Base-by-base conservation (phyloP, 1,139 yeast genomes). In the Arxiozyma heterogenica region DNA sequence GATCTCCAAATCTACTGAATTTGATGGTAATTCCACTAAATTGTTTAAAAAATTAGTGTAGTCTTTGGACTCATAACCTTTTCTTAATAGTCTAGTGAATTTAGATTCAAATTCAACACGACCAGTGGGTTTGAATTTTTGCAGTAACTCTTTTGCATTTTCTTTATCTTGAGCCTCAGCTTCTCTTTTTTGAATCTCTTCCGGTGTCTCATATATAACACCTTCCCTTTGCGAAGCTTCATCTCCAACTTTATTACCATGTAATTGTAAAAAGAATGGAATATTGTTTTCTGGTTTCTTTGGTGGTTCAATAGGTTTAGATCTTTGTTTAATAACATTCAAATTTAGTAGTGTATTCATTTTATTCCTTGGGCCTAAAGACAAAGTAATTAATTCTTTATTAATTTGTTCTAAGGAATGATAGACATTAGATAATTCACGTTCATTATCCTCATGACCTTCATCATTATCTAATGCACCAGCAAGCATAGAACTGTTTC, bases 271-370 rank as follows among this genome's bases (percentile, higher is more conserved):
- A 71, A 94, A 94, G 64, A 82, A 82, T 11, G 98, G 98, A 0
- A 90, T 82, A 15, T 46, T 38, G 58, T 82, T 79, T 60, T 85
- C 86, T 1, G 97, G 91, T 61, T 84, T 89, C 74, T 87, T 87
- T 27, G 94, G 88, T 0, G 94, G 86, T 65, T 89, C 97, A 56
- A 75, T 83, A 11, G 98, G 97, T 70, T 88, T 93, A 66, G 90
- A 90, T 63, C 98, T 80, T 67, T 80, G 82, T 64, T 82, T 88
- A 61, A 94, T 91, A 6, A 83, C 80, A 62, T 94, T 98, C 62
- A 94, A 73, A 66, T 93, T 85, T 49, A 88, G 72, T 52, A 94
- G 73, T 2, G 95, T 89, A 58, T 79, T 82, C 74, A 86, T 86
- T 67, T 88, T 90, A 54, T 80, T 78, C 63, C 93, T 80, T 21